phyloP scores from a whole-genome alignment of 163 green algal genomes.

The Volvox carteri region DNA sequence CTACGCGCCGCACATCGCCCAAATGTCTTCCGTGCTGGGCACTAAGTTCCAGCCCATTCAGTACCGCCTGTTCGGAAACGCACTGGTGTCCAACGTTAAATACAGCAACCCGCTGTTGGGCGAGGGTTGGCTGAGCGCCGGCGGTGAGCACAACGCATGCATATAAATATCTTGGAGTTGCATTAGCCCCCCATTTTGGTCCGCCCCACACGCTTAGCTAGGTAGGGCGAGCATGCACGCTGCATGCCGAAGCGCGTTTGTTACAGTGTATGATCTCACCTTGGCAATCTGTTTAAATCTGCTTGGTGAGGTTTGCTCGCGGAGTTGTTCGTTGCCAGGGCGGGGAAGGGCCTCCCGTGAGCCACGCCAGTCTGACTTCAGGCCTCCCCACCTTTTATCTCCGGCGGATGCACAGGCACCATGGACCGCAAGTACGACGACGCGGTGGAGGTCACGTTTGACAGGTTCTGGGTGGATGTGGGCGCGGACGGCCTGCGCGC shows the following conservation, averaged over 20 bases:
- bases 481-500: slow-evolving; percentile 43
- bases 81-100: slow-evolving; percentile 48
- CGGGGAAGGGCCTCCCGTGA: too few species aligned
- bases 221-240: too few species aligned
- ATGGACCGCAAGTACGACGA: slow-evolving; percentile 57
- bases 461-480: slow-evolving; percentile 57
- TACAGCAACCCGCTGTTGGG: slow-evolving; percentile 54
- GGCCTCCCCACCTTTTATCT: too few species aligned
- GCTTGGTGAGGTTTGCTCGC: too few species aligned
- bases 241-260: too few species aligned
- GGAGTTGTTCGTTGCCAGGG: too few species aligned
- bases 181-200: too few species aligned
- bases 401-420: slow-evolving; percentile 45
- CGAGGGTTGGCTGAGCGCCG: slow-evolving; percentile 59
- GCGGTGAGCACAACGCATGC: slow-evolving; percentile 32
- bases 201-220: too few species aligned
- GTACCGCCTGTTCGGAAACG: slow-evolving; percentile 51
- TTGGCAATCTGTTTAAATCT: too few species aligned
- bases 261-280: too few species aligned
- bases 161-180: too few species aligned
- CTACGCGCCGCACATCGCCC: slow-evolving; percentile 60
- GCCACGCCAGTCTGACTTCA: too few species aligned
- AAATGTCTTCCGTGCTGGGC: slow-evolving; percentile 23
- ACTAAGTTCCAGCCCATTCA: slow-evolving; percentile 60
- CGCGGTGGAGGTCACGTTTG: slow-evolving; percentile 51